Percentiles rank a stretch among this genome's conserved stretches.
Conservation (phyloP, 2,329 filamentous ascomycete genomes). For the Pestalotiopsis sp. region DNA sequence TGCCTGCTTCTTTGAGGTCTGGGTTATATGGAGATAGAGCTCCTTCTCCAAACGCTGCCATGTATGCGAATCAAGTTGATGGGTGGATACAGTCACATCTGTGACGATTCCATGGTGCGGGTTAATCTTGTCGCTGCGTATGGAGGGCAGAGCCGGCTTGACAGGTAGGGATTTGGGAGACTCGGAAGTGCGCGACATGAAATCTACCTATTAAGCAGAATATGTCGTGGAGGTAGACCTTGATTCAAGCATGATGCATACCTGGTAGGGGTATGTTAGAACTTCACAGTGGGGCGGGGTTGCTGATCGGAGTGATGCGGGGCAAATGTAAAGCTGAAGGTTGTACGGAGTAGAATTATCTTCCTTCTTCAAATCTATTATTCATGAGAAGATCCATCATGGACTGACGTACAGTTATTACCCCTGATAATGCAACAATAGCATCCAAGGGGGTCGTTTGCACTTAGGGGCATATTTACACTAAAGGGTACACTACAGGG, state of each 20-base stretch:
- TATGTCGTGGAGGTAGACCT: not conserved
- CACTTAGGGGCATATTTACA: too few relatives aligned
- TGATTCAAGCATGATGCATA: not conserved
- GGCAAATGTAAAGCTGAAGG: too few relatives aligned
- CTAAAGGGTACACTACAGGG: too few relatives aligned
- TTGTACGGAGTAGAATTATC: too few relatives aligned
- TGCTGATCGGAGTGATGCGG: too few relatives aligned
- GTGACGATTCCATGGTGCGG: not conserved
- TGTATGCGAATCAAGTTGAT: constrained; percentile 8
- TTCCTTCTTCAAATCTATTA: too few relatives aligned
- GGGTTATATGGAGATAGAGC: constrained; percentile 65
- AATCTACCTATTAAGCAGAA: not conserved
- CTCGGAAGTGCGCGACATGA: not conserved
- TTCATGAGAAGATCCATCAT: too few relatives aligned
- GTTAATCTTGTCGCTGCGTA: not conserved
- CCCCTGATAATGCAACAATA: too few relatives aligned
- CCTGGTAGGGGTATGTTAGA: too few relatives aligned
- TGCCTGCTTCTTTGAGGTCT: constrained; percentile 65
- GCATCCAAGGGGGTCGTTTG: too few relatives aligned
- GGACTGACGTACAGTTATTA: too few relatives aligned
- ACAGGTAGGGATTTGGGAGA: not conserved
- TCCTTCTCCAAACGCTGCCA: constrained; percentile 73
- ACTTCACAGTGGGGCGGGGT: not conserved
- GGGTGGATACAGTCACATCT: not conserved
- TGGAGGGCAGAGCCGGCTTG: not conserved